phyloP scores from a whole-genome alignment of 2,329 filamentous ascomycete genomes.

The Penicillium paneum region DNA sequence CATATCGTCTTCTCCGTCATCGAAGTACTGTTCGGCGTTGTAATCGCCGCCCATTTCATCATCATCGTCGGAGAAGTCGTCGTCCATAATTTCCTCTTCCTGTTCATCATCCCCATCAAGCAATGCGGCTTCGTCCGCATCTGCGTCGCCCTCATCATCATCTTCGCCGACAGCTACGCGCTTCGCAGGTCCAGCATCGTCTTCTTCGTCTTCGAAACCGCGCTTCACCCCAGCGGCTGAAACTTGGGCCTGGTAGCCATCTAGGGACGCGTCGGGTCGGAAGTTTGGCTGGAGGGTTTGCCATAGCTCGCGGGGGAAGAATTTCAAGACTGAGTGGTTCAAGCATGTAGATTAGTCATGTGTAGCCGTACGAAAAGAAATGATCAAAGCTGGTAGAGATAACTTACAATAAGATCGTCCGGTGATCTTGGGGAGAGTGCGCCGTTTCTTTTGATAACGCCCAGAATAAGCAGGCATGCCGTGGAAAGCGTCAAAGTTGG shows the following conservation, averaged over 20 bases:
- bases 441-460: slow-evolving; percentile 56
- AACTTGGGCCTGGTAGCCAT: slow-evolving; percentile 25
- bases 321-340: slow-evolving; percentile 47
- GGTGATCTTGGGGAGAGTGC: slow-evolving; percentile 54
- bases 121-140: slow-evolving; percentile 30
- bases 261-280: slow-evolving; percentile 35
- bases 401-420: slow-evolving; percentile 54
- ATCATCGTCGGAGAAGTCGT: slow-evolving; percentile 60
- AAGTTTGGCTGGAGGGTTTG: slow-evolving; percentile 50
- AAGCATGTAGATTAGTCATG: background rate
- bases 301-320: slow-evolving; percentile 60
- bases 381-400: background rate
- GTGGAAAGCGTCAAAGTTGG: slow-evolving; percentile 59
- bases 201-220: slow-evolving; percentile 48
- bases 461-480: slow-evolving; percentile 60
- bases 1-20: slow-evolving; percentile 55
- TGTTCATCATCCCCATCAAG: slow-evolving; percentile 45
- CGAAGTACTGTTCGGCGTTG: slow-evolving; percentile 63
- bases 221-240: slow-evolving; percentile 28
- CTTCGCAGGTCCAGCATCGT: slow-evolving; percentile 37
- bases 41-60: slow-evolving; percentile 60
- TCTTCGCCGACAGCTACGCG: slow-evolving; percentile 32
- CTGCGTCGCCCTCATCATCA: slow-evolving; percentile 28
- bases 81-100: slow-evolving; percentile 52
- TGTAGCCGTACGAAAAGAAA: background rate